These are phyloP conservation scores for Metarhizium anisopliae DNA, from an alignment of 2,329 filamentous ascomycete species.

Conservation along the genomic window DNA sequence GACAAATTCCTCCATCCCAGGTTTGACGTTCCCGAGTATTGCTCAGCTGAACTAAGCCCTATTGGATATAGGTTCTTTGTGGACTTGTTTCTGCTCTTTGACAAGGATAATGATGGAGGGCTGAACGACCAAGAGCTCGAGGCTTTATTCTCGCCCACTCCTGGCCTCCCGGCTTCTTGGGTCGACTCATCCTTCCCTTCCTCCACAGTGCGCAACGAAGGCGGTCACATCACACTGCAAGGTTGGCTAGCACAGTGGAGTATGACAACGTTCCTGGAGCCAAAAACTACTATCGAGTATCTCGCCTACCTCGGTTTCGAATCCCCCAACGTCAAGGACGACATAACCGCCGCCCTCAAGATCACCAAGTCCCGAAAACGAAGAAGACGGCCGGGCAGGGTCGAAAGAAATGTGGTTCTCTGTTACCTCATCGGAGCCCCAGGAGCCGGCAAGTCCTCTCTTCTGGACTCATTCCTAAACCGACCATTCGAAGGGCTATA, in stretches of 20 bases:
- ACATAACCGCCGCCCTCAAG: slow-evolving; percentile 77
- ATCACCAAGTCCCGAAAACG: slow-evolving; percentile 87
- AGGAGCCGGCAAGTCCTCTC: slow-evolving; percentile 80
- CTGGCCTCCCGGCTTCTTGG: slow-evolving; percentile 82
- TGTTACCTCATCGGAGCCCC: slow-evolving; percentile 86
- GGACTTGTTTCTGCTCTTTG: slow-evolving; percentile 87
- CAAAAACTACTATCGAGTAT: slow-evolving; percentile 91
- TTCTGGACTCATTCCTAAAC: slow-evolving; percentile 86
- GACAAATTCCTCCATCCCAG: slow-evolving; percentile 88
- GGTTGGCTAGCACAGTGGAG: slow-evolving; percentile 99
- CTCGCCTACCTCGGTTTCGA: slow-evolving; percentile 95
- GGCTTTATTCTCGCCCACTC: slow-evolving; percentile 85
- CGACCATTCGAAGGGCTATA: slow-evolving; percentile 78
- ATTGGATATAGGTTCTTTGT: slow-evolving; percentile 96
- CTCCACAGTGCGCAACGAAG: slow-evolving; percentile 90
- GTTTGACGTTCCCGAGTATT: slow-evolving; percentile 86
- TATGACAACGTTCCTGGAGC: slow-evolving; percentile 97
- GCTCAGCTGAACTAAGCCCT: slow-evolving; percentile 88
- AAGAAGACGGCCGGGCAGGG: slow-evolving; percentile 68
- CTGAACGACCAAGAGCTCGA: slow-evolving; percentile 78
- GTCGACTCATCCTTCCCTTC: slow-evolving; percentile 81
- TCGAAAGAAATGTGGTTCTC: slow-evolving; percentile 88
- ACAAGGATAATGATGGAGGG: slow-evolving; percentile 95
- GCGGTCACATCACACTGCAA: slow-evolving; percentile 88
- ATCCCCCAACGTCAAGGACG: slow-evolving; percentile 63